Base-by-base conservation (phyloP, 345 rosid species). In the Brassica napus region DNA sequence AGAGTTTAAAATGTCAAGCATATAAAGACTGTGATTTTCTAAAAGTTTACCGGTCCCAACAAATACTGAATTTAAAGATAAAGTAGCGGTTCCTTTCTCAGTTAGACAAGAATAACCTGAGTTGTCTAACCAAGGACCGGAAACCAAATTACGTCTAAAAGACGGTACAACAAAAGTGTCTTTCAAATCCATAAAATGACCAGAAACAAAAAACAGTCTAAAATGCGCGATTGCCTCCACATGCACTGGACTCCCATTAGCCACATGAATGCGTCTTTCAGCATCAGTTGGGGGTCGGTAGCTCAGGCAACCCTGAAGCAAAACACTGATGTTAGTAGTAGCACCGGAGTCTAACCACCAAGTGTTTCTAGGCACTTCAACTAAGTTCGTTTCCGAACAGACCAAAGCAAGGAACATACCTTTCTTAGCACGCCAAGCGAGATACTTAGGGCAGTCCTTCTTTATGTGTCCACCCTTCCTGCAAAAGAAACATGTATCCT, bases 131-230 rank as follows among this genome's bases (percentile, higher is more conserved):
- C 42, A 66, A 66, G 54, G 54, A 66, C 8, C 16, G 11, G 1
- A 65, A 37, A 66, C 54, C 15, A 66, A 37, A 66, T 66, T 66
- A 1, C 3, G 28, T 21, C 31, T 18, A 1, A 66, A 37, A 3
- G 30, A 66, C 31, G 31, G 4, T 37, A 6, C 55, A 21, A 39
- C 55, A 21, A 72, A 72, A 23, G n/a, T 72, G 34, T 72, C 67
- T 34, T 72, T 60, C n/a, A 72, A 59, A 72, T 72, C 65, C 75
- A 21, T 1, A 71, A 18, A 71, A 34, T 37, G 11, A 37, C 66
- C 35, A 37, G 21, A 2, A 72, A 34, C 59, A 12, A 59, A 72
- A 3, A 35, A 59, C 1, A 21, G 1, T 35, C 18, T 16, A 71
- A 32, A 11, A 37, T 57, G 28, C 3, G 31, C 3, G 14, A 71